Base-by-base conservation (phyloP, 139 green algal species). In the Closterium sp. region DNA sequence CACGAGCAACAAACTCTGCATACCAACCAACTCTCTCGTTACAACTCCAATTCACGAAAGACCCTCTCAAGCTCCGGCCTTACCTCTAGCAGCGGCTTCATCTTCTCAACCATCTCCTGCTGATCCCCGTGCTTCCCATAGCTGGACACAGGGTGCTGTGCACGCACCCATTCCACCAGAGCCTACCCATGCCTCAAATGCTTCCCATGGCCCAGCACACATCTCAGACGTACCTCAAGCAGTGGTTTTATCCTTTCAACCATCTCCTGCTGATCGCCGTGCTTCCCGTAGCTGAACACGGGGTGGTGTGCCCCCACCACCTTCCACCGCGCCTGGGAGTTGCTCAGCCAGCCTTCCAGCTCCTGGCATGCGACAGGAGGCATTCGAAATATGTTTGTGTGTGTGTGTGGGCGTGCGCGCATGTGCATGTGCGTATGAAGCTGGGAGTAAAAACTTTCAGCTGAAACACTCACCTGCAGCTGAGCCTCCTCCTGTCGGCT, bases 291-390 rank as follows among this genome's bases (percentile, higher is more conserved):
- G 91, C 84, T 92, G 84, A 83, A 93, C 64, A 94, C 36, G 23
- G 92, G 91, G 7, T 94, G 92, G 85, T 94, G 92, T 8, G 84
- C 92, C 25, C 94, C 85, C 81, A 95, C 92, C 30, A 94, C 94
- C 92, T 92, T 92, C 91, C 91, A 94, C 33, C 43, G 92, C 16
- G 55, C 90, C 16, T 36, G 93, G 12, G 86, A 89, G 16, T 21
- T 90, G 21, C 25, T 36, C 36, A 90, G 38, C 43, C 34, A 83
- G 33, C 28, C 21, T 21, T 90, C 32, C 89, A 94, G 83, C 83
- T 83, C 88, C 88, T 90, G 35, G n/a, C 31, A 32, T 8, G 31
- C 31, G 30, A 31, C 38, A 32, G 2, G 81, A 19, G 3, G 10
- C 12, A 16, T 28, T 10, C 10, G 16, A 83, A 16, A 83, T 10